Base-by-base conservation (phyloP, 306 rosid genomes). In the Cucurbita pepo region DNA sequence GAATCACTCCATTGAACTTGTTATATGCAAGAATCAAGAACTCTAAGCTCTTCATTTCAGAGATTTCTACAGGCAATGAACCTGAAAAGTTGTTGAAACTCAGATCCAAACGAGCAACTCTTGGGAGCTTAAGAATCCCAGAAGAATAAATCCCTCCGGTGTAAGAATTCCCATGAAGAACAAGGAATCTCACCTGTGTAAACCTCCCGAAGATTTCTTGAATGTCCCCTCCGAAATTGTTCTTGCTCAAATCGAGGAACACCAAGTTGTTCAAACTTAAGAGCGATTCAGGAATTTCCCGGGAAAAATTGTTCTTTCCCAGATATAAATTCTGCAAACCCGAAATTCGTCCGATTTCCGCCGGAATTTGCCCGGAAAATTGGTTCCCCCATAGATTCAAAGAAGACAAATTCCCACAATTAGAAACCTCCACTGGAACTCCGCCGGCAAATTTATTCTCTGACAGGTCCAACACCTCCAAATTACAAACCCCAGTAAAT, bases 201-300 rank as follows among this genome's bases (percentile, higher is more conserved):
- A 94, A 86, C 57, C 74, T 81, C 45, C 99, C 99, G 44, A 94
- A 88, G 81, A 84, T 91, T 14, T 75, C 72, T 51, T 91, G 99
- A 73, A 94, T 79, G 2, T 91, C 82, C 4, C 86, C 90, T 52
- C 86, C 66, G 74, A 94, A 94, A 0, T 22, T 7, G 80, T 88
- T 94, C 82, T 86, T 84, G 81, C 92, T 91, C 85, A 94, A 86
- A 79, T 94, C 99, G 91, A 94, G 88, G 85, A 94, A 88, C 40
- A 62, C 78, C 83, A 94, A 78, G 4, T 78, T 79, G 60, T 54
- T 81, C 84, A 91, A 82, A 66, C 77, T 78, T 84, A 81, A 65
- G 69, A 94, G 95, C 41, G 87, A 7, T 53, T 81, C 83, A 0
- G 99, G 97, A 69, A 94, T 79, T 5, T 82, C 86, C 8, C 86